Base-by-base conservation (phyloP, 768 basidiomycete genomes). In the Chiua virens region DNA sequence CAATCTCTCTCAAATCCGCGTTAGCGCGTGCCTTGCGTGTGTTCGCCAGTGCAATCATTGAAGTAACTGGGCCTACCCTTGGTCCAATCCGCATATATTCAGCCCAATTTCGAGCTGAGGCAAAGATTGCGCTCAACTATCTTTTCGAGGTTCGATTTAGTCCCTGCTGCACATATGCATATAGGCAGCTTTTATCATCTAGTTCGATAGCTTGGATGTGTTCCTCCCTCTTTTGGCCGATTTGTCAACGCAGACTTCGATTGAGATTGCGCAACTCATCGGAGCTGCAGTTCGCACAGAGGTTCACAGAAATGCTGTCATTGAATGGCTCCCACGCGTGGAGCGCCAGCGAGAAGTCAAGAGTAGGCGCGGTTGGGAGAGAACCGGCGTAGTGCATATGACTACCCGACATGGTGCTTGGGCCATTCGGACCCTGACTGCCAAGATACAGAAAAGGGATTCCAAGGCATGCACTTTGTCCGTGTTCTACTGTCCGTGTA, bases 341-440 rank as follows among this genome's bases (percentile, higher is more conserved):
- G 85, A 88, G 20, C 71, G 86, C 20, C 62, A 72, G 36, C 77
- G 73, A 53, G 83, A 84, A 45, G 71, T 75, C 22, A 83, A 78
- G 55, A 75, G 75, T 3, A 80, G 80, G 52, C 76, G 89, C 1
- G 86, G 88, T 4, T 92, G 89, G 89, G 89, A 91, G 69, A 85
- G 83, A 61, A 71, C 77, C 0, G 74, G 77, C 0, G 58, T 72
- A 1, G 64, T 65, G 14, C 67, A 68, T 22, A 69, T 71, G 4
- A 71, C 67, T 11, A 71, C 76, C 3, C 72, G 71, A 30, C 72
- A 75, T 23, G 81, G 83, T 8, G 79, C 80, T 0, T 87, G 87
- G 85, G 79, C 81, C 8, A 76, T 79, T 3, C 70, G 79, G 40
- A 74, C 74, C 34, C 62, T 89, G 34, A 64, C 76, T 4, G 68